Evolutionary conservation across 176 grass and related monocot species (phyloP).

Genomic region (Oryza coarctata): DNA sequence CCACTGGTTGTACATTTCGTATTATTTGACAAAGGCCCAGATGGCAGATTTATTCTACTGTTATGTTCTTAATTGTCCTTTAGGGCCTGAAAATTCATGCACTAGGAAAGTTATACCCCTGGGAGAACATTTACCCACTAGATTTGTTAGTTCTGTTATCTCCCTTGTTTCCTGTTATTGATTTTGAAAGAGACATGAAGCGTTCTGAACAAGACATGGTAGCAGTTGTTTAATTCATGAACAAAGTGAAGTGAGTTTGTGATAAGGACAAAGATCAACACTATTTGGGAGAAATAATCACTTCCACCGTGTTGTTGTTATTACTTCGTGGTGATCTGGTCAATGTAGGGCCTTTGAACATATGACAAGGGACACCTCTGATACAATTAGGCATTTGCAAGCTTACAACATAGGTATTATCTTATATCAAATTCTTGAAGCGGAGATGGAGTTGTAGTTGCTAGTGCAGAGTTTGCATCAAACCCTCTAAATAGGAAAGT

Average conservation of each 20-base stretch:
- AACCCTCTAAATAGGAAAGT: background rate
- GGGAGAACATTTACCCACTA: conserved; percentile 16
- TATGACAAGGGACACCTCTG: conserved; percentile 17
- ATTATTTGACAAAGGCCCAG: conserved; percentile 8
- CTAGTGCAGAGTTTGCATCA: conserved; percentile 15
- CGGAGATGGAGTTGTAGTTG: background rate
- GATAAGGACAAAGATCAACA: conserved; percentile 32
- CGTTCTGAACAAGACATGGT: conserved; percentile 41
- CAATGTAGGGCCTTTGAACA: conserved; percentile 33
- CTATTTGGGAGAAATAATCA: conserved; percentile 32
- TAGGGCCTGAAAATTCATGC: conserved; percentile 7
- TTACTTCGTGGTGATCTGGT: conserved; percentile 45
- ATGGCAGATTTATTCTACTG: conserved; percentile 23
- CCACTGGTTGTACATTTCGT: conserved; percentile 19
- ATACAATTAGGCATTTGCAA: conserved; percentile 36
- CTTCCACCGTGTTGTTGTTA: conserved; percentile 46
- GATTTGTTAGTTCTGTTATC: conserved; percentile 15
- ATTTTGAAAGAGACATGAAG: conserved; percentile 33
- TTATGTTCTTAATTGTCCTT: conserved; percentile 24
- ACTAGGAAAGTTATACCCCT: conserved; percentile 15
- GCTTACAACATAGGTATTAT: conserved; percentile 1
- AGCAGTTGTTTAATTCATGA: conserved; percentile 30
- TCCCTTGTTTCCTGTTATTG: conserved; percentile 23
- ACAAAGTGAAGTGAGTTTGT: conserved; percentile 27
- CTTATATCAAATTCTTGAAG: conserved; percentile 26